Evolutionary conservation across 345 rosid genomes (phyloP).

Genomic region (Excoecaria agallocha): DNA sequence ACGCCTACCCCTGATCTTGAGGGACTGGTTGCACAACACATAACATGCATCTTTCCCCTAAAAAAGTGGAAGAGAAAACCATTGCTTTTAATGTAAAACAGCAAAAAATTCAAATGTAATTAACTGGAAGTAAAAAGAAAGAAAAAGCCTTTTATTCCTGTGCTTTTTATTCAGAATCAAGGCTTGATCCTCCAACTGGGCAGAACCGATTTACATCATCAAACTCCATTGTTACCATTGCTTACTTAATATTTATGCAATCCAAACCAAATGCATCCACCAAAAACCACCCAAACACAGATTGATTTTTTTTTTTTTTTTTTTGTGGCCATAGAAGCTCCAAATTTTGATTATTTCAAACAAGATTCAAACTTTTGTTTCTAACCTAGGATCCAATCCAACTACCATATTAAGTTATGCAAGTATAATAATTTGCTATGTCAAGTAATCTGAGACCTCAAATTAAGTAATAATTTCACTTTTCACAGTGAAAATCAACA

Average conservation of each 20-base stretch:
- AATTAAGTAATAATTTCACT: background rate
- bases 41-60: background rate
- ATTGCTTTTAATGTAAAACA: background rate
- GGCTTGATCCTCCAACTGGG: background rate
- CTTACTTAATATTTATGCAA: background rate
- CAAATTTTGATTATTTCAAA: background rate
- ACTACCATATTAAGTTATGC: background rate
- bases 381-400: background rate
- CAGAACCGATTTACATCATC: background rate
- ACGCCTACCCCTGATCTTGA: no score
- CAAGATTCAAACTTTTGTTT: background rate
- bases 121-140: background rate
- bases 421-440: background rate
- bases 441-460: background rate
- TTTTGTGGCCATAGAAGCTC: background rate
- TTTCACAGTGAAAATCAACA: background rate
- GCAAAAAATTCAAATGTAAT: background rate
- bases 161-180: background rate
- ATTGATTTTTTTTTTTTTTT: background rate
- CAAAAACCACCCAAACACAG: no score
- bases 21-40: background rate
- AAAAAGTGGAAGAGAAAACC: background rate
- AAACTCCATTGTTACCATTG: background rate
- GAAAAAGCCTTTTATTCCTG: background rate
- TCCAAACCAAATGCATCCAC: background rate